Conservation (phyloP, 1,139 yeast species). For the Sugiyamaella xylanicola region DNA sequence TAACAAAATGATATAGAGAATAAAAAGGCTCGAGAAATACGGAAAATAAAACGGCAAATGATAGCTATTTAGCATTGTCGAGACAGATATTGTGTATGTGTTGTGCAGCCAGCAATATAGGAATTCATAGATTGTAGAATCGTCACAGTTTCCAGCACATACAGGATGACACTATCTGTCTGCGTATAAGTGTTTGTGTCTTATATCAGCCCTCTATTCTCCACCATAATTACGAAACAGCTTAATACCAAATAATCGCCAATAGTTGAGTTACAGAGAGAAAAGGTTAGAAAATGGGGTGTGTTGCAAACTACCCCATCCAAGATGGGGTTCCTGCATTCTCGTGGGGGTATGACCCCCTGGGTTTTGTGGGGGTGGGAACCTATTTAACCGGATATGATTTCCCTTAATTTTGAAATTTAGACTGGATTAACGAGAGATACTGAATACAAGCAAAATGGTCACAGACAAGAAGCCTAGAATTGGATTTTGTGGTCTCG, state of each 20-base stretch:
- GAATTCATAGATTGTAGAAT: too few relatives aligned
- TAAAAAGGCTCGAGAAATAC: too few relatives aligned
- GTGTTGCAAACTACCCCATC: neutral
- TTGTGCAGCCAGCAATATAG: too few relatives aligned
- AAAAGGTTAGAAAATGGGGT: neutral
- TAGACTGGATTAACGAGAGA: neutral
- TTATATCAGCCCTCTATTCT: too few relatives aligned
- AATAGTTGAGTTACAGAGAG: too few relatives aligned
- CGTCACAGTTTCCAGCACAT: too few relatives aligned
- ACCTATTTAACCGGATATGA: conserved; percentile 7
- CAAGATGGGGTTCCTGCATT: neutral
- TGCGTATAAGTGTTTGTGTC: too few relatives aligned
- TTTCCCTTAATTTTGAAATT: neutral
- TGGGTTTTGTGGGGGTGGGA: conserved; percentile 5
- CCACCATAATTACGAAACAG: too few relatives aligned
- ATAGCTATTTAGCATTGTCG: too few relatives aligned
- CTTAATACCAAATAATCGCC: too few relatives aligned
- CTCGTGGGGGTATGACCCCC: conserved; percentile 13
- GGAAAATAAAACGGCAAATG: neutral
- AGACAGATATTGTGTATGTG: too few relatives aligned
- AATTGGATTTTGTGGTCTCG: conserved; percentile 23
- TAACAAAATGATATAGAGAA: neutral
- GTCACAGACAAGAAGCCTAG: conserved; percentile 1
- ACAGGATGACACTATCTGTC: too few relatives aligned
- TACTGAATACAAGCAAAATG: neutral